Percentiles rank a stretch among this genome's conserved stretches.
Conservation (phyloP, 1,139 yeast genomes). For the Suhomyces kunorum region DNA sequence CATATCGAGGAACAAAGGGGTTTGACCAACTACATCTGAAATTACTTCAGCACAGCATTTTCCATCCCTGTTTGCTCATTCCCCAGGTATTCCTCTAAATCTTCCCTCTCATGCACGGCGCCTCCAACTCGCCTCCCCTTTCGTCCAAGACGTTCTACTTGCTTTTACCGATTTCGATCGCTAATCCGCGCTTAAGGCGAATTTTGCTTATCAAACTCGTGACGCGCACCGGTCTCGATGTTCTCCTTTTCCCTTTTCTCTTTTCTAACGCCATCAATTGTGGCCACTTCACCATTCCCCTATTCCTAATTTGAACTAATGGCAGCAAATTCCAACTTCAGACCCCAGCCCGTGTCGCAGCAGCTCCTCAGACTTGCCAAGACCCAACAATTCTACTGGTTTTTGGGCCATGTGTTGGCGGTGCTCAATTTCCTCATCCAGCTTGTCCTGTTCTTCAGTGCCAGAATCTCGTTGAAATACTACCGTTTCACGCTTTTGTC, state of each 20-base stretch:
- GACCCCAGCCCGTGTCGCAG: conserved; percentile 16
- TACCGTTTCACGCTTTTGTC: conserved; percentile 43
- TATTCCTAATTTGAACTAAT: conserved; percentile 1
- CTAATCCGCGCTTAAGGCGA: background rate
- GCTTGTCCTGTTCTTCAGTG: conserved; percentile 35
- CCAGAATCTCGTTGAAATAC: conserved; percentile 29
- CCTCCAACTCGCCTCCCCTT: no score
- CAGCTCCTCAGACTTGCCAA: conserved; percentile 23
- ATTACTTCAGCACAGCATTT: no score
- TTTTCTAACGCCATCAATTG: no score
- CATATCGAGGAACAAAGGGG: no score
- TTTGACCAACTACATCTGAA: no score
- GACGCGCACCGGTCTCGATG: conserved; percentile 3
- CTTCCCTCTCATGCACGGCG: no score
- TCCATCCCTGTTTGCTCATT: no score
- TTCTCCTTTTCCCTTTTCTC: conserved; percentile 4
- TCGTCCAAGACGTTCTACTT: no score
- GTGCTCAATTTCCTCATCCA: conserved; percentile 36
- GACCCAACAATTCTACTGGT: conserved; percentile 57
- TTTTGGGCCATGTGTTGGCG: conserved; percentile 47
- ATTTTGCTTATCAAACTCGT: conserved; percentile 1
- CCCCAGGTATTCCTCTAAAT: no score
- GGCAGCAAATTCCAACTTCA: conserved; percentile 10
- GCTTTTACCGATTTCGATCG: no score
- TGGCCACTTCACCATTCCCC: conserved; percentile 1